Percentiles rank a stretch among this genome's conserved stretches.
Evolutionary conservation across 345 rosid species (phyloP).

Genomic region (Rhizophora mangle): DNA sequence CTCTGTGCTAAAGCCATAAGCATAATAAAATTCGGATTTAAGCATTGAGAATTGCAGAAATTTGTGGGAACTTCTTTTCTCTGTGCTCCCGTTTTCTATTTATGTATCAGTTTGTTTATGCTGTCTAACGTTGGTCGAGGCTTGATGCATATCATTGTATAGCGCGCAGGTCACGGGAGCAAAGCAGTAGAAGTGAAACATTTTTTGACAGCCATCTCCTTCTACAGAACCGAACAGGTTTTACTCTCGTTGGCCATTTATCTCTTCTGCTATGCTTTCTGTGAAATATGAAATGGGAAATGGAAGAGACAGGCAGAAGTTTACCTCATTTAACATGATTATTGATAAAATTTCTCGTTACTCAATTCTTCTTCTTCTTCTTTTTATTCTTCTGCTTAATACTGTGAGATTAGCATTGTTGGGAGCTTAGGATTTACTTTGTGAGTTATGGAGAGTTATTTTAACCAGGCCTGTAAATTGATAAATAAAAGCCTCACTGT

Average conservation of each 20-base stretch:
- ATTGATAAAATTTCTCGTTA: not conserved
- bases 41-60: not conserved
- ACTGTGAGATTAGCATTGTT: too few relatives aligned
- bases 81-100: not conserved
- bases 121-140: not conserved
- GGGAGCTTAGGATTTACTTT: too few relatives aligned
- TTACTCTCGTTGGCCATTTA: not conserved
- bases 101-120: not conserved
- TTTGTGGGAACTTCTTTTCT: not conserved
- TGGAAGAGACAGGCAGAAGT: too few relatives aligned
- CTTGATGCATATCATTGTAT: constrained; percentile 2
- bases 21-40: too few relatives aligned
- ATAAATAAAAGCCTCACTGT: too few relatives aligned
- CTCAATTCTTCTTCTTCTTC: too few relatives aligned
- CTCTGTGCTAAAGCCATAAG: not conserved
- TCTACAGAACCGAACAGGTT: constrained; percentile 32
- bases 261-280: too few relatives aligned
- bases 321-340: too few relatives aligned
- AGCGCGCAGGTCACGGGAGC: constrained; percentile 25
- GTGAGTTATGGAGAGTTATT: too few relatives aligned
- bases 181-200: constrained; percentile 27
- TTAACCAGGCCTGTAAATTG: too few relatives aligned
- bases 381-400: too few relatives aligned
- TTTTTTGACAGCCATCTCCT: constrained; percentile 29
- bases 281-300: too few relatives aligned